Evolutionary conservation across 306 rosid genomes (phyloP).

Genomic region (Castanea crenata): DNA sequence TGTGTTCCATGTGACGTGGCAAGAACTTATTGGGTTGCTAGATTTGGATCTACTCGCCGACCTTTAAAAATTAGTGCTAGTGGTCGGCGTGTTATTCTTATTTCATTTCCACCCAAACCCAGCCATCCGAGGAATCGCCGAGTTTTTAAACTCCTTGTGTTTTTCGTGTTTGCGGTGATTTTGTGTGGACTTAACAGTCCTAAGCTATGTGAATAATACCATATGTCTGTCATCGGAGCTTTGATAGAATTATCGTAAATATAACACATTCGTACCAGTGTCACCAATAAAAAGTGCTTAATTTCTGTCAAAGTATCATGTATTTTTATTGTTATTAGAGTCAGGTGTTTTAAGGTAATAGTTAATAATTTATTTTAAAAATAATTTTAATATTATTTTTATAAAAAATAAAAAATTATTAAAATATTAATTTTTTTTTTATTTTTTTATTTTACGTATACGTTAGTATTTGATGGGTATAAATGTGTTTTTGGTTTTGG

Average conservation of each 20-base stretch:
- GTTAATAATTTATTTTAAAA: too few relatives aligned
- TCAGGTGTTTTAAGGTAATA: fast-evolving
- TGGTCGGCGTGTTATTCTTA: conserved; percentile 13
- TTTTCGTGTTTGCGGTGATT: neutral
- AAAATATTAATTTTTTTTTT: too few relatives aligned
- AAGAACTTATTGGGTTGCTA: neutral
- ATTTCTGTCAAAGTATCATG: too few relatives aligned
- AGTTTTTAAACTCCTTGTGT: neutral
- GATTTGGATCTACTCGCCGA: neutral
- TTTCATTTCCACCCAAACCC: too few relatives aligned
- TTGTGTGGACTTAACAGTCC: too few relatives aligned
- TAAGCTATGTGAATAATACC: too few relatives aligned
- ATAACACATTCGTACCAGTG: too few relatives aligned
- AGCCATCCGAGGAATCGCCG: conserved; percentile 24
- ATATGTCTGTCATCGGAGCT: fast-evolving
- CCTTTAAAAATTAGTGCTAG: neutral
- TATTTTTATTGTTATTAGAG: too few relatives aligned
- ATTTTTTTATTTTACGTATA: too few relatives aligned
- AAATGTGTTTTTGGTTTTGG: neutral
- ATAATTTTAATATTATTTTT: too few relatives aligned
- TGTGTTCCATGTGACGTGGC: conserved; percentile 6
- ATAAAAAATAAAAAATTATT: neutral
- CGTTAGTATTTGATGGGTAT: too few relatives aligned
- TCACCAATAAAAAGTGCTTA: fast-evolving
- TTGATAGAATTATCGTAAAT: too few relatives aligned